phyloP scores from a whole-genome alignment of 352 stramenopile species.

The Pythium phragmitis region DNA sequence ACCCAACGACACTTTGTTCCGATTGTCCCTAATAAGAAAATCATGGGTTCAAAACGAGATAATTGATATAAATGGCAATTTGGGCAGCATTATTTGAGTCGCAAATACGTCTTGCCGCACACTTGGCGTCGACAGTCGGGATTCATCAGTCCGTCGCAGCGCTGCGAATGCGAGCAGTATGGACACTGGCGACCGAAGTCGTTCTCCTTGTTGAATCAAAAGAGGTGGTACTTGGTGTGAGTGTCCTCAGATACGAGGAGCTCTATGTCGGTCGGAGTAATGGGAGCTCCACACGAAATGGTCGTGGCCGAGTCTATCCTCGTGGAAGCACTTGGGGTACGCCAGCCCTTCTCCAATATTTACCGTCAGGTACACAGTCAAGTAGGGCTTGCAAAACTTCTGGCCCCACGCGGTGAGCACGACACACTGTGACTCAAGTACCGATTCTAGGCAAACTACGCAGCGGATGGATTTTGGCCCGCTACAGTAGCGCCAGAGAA shows the following conservation, averaged over 20 bases:
- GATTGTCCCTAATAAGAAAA: neutral
- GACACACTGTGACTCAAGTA: conserved; percentile 33
- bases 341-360: conserved; percentile 69
- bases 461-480: conserved; percentile 44
- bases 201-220: conserved; percentile 86
- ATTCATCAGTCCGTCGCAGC: conserved; percentile 41
- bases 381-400: conserved; percentile 49
- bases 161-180: conserved; percentile 56
- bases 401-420: conserved; percentile 50
- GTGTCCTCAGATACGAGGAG: conserved; percentile 41
- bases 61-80: neutral
- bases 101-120: conserved; percentile 50
- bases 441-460: conserved; percentile 68
- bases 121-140: conserved; percentile 41
- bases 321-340: conserved; percentile 67
- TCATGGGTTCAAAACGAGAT: neutral
- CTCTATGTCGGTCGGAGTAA: conserved; percentile 43
- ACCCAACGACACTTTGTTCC: neutral
- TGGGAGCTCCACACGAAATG: conserved; percentile 34
- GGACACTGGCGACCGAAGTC: conserved; percentile 57
- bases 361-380: conserved; percentile 53
- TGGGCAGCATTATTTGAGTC: neutral
- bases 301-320: conserved; percentile 1
- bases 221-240: conserved; percentile 74
- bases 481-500: neutral